These are phyloP conservation scores for Wolfiporia cocos DNA, from an alignment of 1,284 basidiomycete species.

Conservation along the genomic window DNA sequence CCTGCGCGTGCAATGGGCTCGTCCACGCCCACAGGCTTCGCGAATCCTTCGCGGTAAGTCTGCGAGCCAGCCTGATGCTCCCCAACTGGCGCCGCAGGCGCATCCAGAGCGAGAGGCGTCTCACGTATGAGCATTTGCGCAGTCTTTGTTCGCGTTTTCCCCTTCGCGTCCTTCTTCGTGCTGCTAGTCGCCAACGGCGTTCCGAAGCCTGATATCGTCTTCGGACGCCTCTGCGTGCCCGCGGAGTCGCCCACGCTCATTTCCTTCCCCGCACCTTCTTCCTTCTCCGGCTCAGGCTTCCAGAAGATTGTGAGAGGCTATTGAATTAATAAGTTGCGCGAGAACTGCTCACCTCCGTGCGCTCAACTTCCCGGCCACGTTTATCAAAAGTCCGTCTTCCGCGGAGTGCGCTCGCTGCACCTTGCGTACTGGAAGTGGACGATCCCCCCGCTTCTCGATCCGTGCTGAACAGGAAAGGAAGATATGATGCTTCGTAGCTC, in stretches of 20 bases:
- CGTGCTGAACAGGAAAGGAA: constrained; percentile 61
- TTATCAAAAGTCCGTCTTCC: constrained; percentile 38
- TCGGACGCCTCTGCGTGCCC: constrained; percentile 13
- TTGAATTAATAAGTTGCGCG: no score
- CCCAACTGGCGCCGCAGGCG: constrained; percentile 15
- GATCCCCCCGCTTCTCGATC: constrained; percentile 19
- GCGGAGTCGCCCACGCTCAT: background rate
- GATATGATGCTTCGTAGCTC: constrained; percentile 59
- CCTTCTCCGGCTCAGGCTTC: background rate
- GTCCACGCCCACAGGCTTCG: constrained; percentile 53
- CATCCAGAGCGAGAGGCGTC: constrained; percentile 36
- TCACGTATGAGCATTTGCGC: constrained; percentile 49
- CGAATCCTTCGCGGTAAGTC: no score
- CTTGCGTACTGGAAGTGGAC: constrained; percentile 7
- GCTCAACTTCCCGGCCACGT: constrained; percentile 31
- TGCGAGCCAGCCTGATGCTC: no score
- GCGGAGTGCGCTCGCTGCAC: constrained; percentile 28
- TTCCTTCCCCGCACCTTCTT: background rate
- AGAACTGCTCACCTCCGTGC: constrained; percentile 16
- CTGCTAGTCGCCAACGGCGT: constrained; percentile 14
- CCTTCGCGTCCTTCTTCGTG: constrained; percentile 18
- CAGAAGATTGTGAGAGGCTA: no score
- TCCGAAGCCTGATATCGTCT: constrained; percentile 27
- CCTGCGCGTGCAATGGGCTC: no score
- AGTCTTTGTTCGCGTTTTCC: constrained; percentile 31